phyloP scores from a whole-genome alignment of 148 eudicot species.

The Limonium bicolor region DNA sequence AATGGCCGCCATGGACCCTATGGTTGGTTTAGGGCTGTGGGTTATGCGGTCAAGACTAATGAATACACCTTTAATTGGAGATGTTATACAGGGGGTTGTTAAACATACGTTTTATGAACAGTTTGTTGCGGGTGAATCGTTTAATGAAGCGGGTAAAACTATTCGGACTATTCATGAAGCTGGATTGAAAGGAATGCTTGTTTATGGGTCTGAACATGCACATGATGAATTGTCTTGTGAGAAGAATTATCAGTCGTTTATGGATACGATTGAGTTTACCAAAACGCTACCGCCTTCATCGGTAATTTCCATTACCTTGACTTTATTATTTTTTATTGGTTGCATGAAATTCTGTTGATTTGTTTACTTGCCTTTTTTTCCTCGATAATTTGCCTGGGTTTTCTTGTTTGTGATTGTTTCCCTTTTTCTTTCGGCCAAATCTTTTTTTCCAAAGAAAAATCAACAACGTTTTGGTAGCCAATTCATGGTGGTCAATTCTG shows the following conservation, averaged over 20 bases:
- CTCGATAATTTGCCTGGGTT: too few relatives aligned
- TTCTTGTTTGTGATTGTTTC: too few relatives aligned
- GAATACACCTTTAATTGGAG: conserved; percentile 15
- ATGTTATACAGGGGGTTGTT: conserved; percentile 16
- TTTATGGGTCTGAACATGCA: conserved; percentile 75
- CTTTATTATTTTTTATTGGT: too few relatives aligned
- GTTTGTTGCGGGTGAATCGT: conserved; percentile 54
- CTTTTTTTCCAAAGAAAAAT: too few relatives aligned
- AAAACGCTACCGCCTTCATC: conserved; percentile 33
- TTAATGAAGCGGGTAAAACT: conserved; percentile 27
- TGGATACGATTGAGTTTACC: conserved; percentile 39
- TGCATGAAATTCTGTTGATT: too few relatives aligned
- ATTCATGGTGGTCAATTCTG: too few relatives aligned
- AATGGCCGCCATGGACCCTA: conserved; percentile 32
- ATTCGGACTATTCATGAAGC: conserved; percentile 26
- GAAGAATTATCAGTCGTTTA: conserved; percentile 25
- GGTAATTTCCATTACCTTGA: too few relatives aligned
- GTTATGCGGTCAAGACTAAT: conserved; percentile 54
- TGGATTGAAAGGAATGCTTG: conserved; percentile 58
- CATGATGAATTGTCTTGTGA: conserved; percentile 52
- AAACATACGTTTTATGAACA: conserved; percentile 58
- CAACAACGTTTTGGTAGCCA: too few relatives aligned
- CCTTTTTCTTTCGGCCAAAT: too few relatives aligned
- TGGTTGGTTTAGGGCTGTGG: conserved; percentile 57
- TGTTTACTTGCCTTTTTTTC: too few relatives aligned